Base-by-base conservation (phyloP, 1,139 yeast genomes). In the Saccharomyces hybrid region DNA sequence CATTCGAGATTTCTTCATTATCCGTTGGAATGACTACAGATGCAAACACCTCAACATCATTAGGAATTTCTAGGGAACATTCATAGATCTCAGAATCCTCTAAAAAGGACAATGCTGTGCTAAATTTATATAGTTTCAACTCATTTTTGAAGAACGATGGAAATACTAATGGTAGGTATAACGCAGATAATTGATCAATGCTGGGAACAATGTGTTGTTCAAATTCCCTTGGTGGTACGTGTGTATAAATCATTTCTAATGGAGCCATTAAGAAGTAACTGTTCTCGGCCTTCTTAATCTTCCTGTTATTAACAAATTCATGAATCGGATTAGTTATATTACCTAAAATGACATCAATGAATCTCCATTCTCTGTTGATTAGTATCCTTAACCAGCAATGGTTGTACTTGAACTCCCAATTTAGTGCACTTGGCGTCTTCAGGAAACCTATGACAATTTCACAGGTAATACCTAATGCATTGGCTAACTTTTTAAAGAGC, bases 121-220 rank as follows among this genome's bases (percentile, higher is more conserved):
- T 87, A 71, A 80, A 91, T 66, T 83, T 85, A 58, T 81, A 74
- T 57, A 90, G 77, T 55, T 75, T 75, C 46, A 91, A 68, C 2
- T 76, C 75, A 62, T 82, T 80, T 47, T 74, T 76, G 70, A 86
- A 81, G 61, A 86, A 89, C 0, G 91, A 87, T 1, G 96, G 93
- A 65, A 89, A 88, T 14, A 87, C 82, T 48, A 95, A 78, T 0
- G 98, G 99, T 52, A 91, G 74, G 51, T 90, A 82, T 59, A 89
- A 78, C 16, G 95, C 93, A 46, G 86, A 82, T 59, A 82, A 79
- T 49, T 88, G 86, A 59, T 88, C 90, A 57, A 93, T 73, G 3
- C 95, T 88, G 8, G 97, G 97, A 32, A 82, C 79, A 14, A 91
- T 82, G 71, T 88, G 96, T 70, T 93, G 98, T 59, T 88, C 84